Evolutionary conservation across 2,329 filamentous ascomycete genomes (phyloP).

Genomic region (Paraphaeosphaeria sporulosa): DNA sequence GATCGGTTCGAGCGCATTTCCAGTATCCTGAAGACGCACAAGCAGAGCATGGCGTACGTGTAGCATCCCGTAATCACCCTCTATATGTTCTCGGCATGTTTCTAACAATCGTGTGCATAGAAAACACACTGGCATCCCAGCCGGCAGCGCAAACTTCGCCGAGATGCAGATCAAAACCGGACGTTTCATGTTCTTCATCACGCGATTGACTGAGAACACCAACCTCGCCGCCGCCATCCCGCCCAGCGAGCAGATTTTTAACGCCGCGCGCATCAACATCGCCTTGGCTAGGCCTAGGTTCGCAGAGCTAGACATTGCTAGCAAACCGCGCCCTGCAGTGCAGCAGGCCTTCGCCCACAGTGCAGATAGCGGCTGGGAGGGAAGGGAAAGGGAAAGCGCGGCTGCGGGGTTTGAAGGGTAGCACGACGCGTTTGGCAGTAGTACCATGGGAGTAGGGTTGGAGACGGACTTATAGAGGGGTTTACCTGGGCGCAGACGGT

Average conservation of each 20-base stretch:
- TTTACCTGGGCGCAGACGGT: neutral
- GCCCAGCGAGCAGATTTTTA: conserved; percentile 89
- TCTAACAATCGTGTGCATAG: conserved; percentile 44
- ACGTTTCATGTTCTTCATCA: conserved; percentile 91
- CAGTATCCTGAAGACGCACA: conserved; percentile 98
- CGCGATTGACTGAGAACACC: conserved; percentile 96
- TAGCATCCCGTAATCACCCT: conserved; percentile 31
- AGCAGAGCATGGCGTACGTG: conserved; percentile 72
- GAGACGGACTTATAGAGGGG: neutral
- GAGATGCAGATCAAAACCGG: conserved; percentile 82
- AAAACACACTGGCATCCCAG: conserved; percentile 80
- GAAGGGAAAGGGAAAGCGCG: conserved; percentile 22
- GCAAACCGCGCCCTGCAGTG: conserved; percentile 44
- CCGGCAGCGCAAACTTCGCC: conserved; percentile 80
- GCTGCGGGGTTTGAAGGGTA: conserved; percentile 1
- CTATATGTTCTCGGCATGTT: conserved; percentile 41
- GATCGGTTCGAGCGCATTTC: conserved; percentile 95
- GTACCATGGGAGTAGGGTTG: neutral
- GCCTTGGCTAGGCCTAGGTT: conserved; percentile 86
- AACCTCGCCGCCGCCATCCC: conserved; percentile 93
- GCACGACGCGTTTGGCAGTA: neutral
- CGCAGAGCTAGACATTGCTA: conserved; percentile 63
- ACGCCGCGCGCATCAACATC: conserved; percentile 88
- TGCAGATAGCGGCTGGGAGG: conserved; percentile 32
- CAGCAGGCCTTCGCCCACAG: conserved; percentile 47